These are phyloP conservation scores for Phaffia australis DNA, from an alignment of 768 basidiomycete species.

Conservation along the genomic window DNA sequence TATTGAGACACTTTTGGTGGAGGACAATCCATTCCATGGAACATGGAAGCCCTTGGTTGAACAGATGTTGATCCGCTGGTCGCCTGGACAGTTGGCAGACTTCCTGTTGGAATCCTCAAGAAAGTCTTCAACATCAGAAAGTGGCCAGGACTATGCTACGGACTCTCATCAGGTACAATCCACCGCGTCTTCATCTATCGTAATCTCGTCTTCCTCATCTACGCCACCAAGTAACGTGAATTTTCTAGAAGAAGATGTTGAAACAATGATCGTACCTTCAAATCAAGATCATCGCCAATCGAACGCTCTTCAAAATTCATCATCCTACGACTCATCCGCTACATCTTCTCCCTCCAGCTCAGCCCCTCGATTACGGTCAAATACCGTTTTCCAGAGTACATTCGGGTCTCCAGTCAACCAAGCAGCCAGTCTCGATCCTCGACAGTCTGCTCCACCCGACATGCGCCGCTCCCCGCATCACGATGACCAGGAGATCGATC, in stretches of 20 bases:
- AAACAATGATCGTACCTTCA: no score
- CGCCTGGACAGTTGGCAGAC: not conserved
- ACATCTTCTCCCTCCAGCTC: no score
- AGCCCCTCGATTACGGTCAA: no score
- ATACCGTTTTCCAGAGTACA: no score
- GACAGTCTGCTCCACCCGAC: not conserved
- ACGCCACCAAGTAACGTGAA: not conserved
- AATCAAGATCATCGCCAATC: no score
- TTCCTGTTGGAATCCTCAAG: no score
- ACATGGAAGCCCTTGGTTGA: slow-evolving; percentile 67
- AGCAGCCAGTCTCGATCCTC: not conserved
- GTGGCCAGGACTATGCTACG: not conserved
- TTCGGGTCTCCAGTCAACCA: not conserved
- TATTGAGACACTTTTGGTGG: slow-evolving; percentile 79
- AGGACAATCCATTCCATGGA: slow-evolving; percentile 89
- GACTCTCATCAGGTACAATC: not conserved
- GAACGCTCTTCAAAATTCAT: no score
- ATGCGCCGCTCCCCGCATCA: not conserved
- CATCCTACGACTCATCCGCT: no score
- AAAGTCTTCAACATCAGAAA: slow-evolving; percentile 2
- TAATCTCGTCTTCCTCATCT: not conserved
- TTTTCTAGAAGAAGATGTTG: not conserved
- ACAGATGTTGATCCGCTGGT: slow-evolving; percentile 17
- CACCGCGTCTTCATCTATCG: not conserved
- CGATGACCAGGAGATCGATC: not conserved